Base-by-base conservation (phyloP, 257 asterid species). In the Solanum tarapatanum region DNA sequence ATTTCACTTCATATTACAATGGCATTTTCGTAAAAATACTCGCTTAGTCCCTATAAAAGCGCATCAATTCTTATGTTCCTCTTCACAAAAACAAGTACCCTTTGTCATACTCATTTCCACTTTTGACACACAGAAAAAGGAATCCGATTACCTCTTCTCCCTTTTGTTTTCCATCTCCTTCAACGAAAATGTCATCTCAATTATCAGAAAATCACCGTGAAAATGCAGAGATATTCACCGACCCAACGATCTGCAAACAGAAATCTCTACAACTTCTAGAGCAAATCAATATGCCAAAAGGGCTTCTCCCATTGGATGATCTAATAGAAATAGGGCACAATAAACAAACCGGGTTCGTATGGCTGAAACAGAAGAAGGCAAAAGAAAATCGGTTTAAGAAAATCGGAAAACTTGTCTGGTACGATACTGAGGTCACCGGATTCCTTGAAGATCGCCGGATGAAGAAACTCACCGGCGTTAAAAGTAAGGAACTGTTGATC, bases 231-330 rank as follows among this genome's bases (percentile, higher is more conserved):
- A 45, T 95, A 0, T 88, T 77, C 93, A 87, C 95, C 68, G 98
- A 92, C 48, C 89, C 88, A 60, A 23, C 85, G 21, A 32, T 87
- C 23, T 94, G 97, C 93, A 94, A 93, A 90, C 85, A 88, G 87
- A 94, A 95, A 79, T 93, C 95, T 4, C 84, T 83, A 11, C 95
- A 95, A 86, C 92, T 95, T 26, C 93, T 95, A 32, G 90, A 88
- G 69, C 91, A 90, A 72, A 91, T 92, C 87, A 89, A 94, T 91
- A 90, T 94, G 84, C 98, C 98, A 7, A 91, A 66, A 17, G 96
- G 97, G 7, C 92, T 95, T n/a, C 95, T 95, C 62, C 98, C 98
- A 12, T 91, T 94, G 2, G 93, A 93, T 86, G 94, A 93, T 86
- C 51, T 95, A 85, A 8, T 84, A 1, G 97, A 95, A 91, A 93